These are phyloP conservation scores for Parathielavia appendiculata DNA, from an alignment of 495 filamentous ascomycete species.

Conservation along the genomic window DNA sequence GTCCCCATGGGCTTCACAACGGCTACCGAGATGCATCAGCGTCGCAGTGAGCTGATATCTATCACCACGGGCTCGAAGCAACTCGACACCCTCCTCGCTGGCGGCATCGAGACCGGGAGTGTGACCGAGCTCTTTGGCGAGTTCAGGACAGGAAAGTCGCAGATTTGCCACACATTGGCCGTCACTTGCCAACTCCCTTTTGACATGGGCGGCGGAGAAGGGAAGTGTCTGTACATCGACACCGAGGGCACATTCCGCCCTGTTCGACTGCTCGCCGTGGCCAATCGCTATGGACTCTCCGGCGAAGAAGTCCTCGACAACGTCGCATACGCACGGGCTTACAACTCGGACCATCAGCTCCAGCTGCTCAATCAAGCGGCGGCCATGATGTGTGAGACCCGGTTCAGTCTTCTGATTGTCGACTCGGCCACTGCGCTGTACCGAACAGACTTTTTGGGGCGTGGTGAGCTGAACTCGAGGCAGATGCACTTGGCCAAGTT, in stretches of 20 bases:
- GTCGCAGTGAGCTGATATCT: slow-evolving; percentile 92
- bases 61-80: slow-evolving; percentile 97
- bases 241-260: slow-evolving; percentile 97
- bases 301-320: slow-evolving; percentile 98
- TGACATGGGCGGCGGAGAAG: slow-evolving; percentile 97
- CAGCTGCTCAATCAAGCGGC: slow-evolving; percentile 92
- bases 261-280: slow-evolving; percentile 82
- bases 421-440: slow-evolving; percentile 94
- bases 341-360: slow-evolving; percentile 97
- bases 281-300: slow-evolving; percentile 86
- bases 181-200: slow-evolving; percentile 97
- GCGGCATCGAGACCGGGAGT: slow-evolving; percentile 92
- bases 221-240: slow-evolving; percentile 98
- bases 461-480: slow-evolving; percentile 83
- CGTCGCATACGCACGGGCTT: slow-evolving; percentile 93
- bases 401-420: slow-evolving; percentile 91
- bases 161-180: slow-evolving; percentile 97
- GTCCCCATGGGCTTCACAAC: slow-evolving; percentile 99
- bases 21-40: slow-evolving; percentile 98
- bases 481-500: slow-evolving; percentile 97
- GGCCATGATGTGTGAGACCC: slow-evolving; percentile 98
- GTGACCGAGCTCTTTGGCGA: slow-evolving; percentile 99
- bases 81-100: slow-evolving; percentile 88
- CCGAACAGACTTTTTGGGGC: slow-evolving; percentile 89
- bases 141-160: slow-evolving; percentile 95